Evolutionary conservation across 768 basidiomycete genomes (phyloP), one percentile per base, ranked within the genome.

Genomic region (Floccularia luteovirens): DNA sequence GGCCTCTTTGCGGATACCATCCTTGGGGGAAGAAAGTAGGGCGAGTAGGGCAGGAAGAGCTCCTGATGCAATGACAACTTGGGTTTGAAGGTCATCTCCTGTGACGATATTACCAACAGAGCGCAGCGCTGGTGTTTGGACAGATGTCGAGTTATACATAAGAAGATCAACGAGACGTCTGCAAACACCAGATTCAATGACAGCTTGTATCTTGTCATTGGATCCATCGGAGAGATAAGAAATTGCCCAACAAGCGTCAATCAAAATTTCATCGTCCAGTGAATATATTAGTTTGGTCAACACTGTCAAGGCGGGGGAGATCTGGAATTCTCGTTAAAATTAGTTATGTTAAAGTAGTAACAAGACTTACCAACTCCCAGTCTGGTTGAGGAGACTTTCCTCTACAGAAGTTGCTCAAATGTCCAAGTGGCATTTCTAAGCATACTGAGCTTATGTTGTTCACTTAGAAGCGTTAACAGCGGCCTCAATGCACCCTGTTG

Each of bases 201-300:
- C 96, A 23, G 96, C 96, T 62, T 99, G 96, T 43, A 99, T 99
- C 72, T 99, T 99, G 70, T 99, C 96, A 56, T 96, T 96, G 24
- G 92, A 88, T 36, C 96, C 96, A 59, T 99, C 96, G 1, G 94
- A 98, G 27, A 99, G 82, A 65, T 99, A 99, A 28, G 93, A 97
- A 61, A 99, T 94, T 20, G 96, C 96, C 96, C 96, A 99, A 72
- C 96, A 99, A 11, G 96, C 96, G 60, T 99, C 96, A 55, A 99
- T 99, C 54, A 99, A 69, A 50, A 97, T 97, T 64, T 99, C 96
- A 54, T 98, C 96, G 58, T 99, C 96, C 54, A 98, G 75, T 22
- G 94, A 97, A 66, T 97, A 98, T 62, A 99, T 97, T 52, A 99
- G 67, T 64, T 99, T 99, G 40, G 93, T 96, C 48, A 99, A 71